Evolutionary conservation across 306 rosid genomes (phyloP), one percentile per base, ranked within the genome.

Genomic region (Prunus mume): DNA sequence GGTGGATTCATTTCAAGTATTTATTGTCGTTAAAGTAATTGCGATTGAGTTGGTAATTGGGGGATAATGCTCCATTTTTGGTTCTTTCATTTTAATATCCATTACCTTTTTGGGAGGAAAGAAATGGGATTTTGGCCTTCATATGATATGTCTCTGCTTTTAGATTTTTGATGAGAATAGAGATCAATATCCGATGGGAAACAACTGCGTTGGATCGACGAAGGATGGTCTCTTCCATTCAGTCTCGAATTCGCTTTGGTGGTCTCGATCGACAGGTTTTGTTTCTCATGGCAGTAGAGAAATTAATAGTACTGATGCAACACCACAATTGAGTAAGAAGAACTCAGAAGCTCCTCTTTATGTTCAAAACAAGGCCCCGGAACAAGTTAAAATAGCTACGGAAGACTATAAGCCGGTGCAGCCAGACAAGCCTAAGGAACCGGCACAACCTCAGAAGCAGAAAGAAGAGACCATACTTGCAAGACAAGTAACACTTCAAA

Each of bases 191-290:
- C 79, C 84, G 83, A 95, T 95, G 97, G 98, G 98, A 67, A 92
- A 95, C 84, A 88, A 80, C 71, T 90, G 98, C 50, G 84, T 92
- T 61, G 88, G 91, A 66, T 71, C 89, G 52, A 78, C 78, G 1
- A 83, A 76, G 41, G 76, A 78, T 28, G 81, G 83, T 13, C 24
- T 87, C 1, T 13, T 77, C 51, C 28, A 79, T n/a, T 61, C 87
- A 6, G 22, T 76, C 79, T 69, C 87, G 9, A 65, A 65, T 67
- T 72, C 88, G 20, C 50, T 72, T 61, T 91, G 93, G 83, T 86
- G 91, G 90, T 38, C 85, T 56, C 75, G 75, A 65, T 68, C 78
- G 14, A 22, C 76, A 4, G 83, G 76, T 32, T 49, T 78, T 43
- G 27, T 27, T 80, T 47, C 78, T 68, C 6, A 58, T 5, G 12